Evolutionary conservation across 179 eudicot species (phyloP).

Genomic region (Amaranthus tricolor): DNA sequence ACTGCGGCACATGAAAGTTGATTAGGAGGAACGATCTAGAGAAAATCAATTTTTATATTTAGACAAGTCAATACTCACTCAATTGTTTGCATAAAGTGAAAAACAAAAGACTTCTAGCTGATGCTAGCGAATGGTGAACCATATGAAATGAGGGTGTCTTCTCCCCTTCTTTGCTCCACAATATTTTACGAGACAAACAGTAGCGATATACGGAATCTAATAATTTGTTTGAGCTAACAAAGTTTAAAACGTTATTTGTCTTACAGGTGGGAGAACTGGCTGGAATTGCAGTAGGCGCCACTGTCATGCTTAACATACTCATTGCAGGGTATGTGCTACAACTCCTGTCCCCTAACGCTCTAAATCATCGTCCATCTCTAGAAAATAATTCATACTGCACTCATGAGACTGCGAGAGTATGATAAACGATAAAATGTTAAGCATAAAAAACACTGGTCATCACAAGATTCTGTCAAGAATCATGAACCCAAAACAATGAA

Average conservation of each 20-base stretch:
- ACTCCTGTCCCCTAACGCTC: neutral
- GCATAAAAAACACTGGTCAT: no score
- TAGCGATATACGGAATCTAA: slow-evolving; percentile 2
- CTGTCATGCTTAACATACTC: slow-evolving; percentile 96
- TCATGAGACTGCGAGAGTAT: neutral
- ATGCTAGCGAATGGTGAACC: neutral
- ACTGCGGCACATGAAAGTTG: neutral
- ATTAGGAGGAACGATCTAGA: neutral
- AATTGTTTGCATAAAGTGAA: slow-evolving; percentile 8
- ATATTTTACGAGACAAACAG: neutral
- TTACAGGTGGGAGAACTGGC: slow-evolving; percentile 92
- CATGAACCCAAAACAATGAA: no score
- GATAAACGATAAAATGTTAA: no score
- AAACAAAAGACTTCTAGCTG: neutral
- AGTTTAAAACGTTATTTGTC: slow-evolving; percentile 10
- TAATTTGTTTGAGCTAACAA: neutral
- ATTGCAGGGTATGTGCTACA: slow-evolving; percentile 70
- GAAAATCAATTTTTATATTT: neutral
- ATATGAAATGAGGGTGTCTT: neutral
- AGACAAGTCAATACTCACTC: neutral
- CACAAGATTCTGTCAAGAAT: no score
- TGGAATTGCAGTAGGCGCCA: slow-evolving; percentile 98
- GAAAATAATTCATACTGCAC: neutral
- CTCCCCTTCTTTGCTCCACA: neutral
- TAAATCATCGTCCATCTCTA: neutral